phyloP scores from a whole-genome alignment of 2,329 filamentous ascomycete species.

The Septoria petroselini region DNA sequence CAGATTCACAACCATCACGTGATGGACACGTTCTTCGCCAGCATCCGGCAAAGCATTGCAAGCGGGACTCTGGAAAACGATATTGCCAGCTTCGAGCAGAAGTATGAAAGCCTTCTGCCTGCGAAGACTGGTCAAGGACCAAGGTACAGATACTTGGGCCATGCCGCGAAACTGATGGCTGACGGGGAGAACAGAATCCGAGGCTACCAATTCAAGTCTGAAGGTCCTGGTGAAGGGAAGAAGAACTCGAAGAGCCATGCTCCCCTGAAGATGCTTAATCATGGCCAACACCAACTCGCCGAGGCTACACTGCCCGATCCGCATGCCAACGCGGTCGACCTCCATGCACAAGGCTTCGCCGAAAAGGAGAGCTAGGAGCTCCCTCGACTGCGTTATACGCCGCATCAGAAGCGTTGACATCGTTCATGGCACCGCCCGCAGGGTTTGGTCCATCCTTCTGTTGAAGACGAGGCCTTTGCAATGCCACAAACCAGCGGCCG shows the following conservation, averaged over 20 bases:
- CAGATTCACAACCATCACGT: slow-evolving; percentile 86
- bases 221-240: slow-evolving; percentile 62
- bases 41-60: slow-evolving; percentile 63
- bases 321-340: slow-evolving; percentile 50
- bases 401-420: not conserved
- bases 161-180: slow-evolving; percentile 13
- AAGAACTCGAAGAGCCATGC: slow-evolving; percentile 69
- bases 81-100: slow-evolving; percentile 57
- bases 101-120: slow-evolving; percentile 70
- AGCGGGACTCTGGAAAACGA: slow-evolving; percentile 56
- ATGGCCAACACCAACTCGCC: slow-evolving; percentile 47
- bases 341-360: slow-evolving; percentile 46
- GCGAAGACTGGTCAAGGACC: slow-evolving; percentile 73
- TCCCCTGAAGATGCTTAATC: slow-evolving; percentile 61
- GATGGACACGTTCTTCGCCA: slow-evolving; percentile 69
- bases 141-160: slow-evolving; percentile 44
- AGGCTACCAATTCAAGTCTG: slow-evolving; percentile 77
- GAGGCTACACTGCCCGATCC: slow-evolving; percentile 48
- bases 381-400: not conserved
- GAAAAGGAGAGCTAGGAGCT: slow-evolving; percentile 25
- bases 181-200: slow-evolving; percentile 51
- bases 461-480: not conserved
- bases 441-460: not conserved
- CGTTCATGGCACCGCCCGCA: not conserved
- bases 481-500: not conserved